phyloP scores from a whole-genome alignment of 495 filamentous ascomycete genomes.

The Tuber borchii region DNA sequence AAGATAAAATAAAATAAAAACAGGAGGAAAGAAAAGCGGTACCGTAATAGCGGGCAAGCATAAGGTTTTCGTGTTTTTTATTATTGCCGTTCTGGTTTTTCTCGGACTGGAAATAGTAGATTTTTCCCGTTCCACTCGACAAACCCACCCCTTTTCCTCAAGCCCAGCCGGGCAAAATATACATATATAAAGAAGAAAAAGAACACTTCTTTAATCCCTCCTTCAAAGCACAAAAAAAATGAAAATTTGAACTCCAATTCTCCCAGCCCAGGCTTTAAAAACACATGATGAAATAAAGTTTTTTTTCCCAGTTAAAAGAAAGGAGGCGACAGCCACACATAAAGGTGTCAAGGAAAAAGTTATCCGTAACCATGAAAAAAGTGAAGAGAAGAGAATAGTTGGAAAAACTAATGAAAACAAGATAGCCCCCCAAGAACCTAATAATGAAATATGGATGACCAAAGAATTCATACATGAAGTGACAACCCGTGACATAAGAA shows the following conservation, averaged over 20 bases:
- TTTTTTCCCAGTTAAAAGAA: constrained; percentile 8
- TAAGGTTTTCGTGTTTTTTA: not conserved
- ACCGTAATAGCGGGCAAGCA: not conserved
- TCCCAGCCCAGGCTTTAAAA: constrained; percentile 36
- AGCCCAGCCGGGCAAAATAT: constrained; percentile 9
- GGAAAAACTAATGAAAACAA: not conserved
- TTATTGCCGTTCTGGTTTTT: not conserved
- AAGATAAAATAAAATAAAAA: not conserved
- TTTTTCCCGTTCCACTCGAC: not conserved
- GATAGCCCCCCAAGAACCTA: constrained; percentile 15
- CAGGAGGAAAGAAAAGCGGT: not conserved
- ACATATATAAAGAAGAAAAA: constrained; percentile 25
- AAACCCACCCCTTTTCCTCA: constrained; percentile 7
- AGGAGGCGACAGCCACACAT: constrained; percentile 14
- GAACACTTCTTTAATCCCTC: constrained; percentile 14
- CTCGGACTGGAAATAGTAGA: not conserved
- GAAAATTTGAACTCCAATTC: constrained; percentile 30
- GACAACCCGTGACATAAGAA: not conserved
- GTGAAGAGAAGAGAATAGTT: constrained; percentile 22
- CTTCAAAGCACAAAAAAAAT: constrained; percentile 23
- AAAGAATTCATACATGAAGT: constrained; percentile 6
- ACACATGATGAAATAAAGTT: constrained; percentile 6
- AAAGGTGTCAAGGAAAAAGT: constrained; percentile 15
- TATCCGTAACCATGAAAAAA: constrained; percentile 10
- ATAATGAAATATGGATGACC: constrained; percentile 8